phyloP scores from a whole-genome alignment of 2,329 filamentous ascomycete species.

The Pestalotiopsis sp. region DNA sequence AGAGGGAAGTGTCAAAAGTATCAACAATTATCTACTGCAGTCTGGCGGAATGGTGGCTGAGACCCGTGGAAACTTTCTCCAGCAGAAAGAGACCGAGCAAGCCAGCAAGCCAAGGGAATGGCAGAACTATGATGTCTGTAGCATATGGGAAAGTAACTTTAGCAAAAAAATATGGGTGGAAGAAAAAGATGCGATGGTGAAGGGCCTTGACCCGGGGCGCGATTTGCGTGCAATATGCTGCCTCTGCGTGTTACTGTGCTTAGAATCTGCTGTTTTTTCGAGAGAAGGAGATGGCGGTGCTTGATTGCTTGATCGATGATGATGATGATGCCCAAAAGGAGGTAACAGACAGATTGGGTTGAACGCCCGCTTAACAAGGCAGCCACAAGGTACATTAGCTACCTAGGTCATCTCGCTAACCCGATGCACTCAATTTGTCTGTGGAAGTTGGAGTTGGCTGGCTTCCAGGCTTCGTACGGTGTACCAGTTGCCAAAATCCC shows the following conservation, averaged over 20 bases:
- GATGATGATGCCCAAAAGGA: background rate
- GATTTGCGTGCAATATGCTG: too few species aligned
- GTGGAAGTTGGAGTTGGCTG: background rate
- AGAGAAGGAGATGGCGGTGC: background rate
- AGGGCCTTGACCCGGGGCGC: background rate
- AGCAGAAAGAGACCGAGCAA: background rate
- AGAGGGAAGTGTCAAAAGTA: too few species aligned
- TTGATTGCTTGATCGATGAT: background rate
- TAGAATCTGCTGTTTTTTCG: background rate
- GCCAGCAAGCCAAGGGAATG: background rate
- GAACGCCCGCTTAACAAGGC: too few species aligned
- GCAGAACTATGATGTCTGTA: background rate
- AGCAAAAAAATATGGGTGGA: background rate
- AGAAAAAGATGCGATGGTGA: background rate
- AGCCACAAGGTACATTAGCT: too few species aligned
- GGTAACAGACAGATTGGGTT: background rate
- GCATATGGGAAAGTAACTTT: background rate
- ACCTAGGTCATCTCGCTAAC: too few species aligned
- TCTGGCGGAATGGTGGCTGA: constrained; percentile 8
- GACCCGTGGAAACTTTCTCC: constrained; percentile 1
- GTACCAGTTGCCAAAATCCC: background rate
- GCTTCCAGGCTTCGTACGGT: background rate
- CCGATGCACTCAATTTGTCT: background rate
- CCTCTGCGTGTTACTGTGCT: background rate
- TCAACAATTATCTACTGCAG: background rate